A percentile compares a stretch with the other conserved stretches of the same genome.
These are phyloP conservation scores for Effrenium voratum DNA, from an alignment of 73 alveolate species.

Conservation along the genomic window DNA sequence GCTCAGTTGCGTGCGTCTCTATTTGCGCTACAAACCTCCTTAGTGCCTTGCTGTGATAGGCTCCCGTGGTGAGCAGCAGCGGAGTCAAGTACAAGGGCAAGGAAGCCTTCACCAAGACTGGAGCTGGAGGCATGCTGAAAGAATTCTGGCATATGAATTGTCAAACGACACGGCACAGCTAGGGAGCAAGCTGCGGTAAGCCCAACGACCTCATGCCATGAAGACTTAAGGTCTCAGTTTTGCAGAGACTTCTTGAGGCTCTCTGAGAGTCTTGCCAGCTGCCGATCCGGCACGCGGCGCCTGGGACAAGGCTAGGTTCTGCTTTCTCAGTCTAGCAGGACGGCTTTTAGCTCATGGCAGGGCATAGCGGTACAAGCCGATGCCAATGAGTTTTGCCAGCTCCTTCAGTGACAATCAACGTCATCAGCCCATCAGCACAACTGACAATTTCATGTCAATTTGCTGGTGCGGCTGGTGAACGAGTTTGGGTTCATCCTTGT, in stretches of 20 bases:
- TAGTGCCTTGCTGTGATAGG: not conserved
- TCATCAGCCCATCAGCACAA: too few relatives aligned
- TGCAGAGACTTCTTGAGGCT: too few relatives aligned
- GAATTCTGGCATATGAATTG: too few relatives aligned
- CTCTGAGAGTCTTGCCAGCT: too few relatives aligned
- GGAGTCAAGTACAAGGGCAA: conserved; percentile 52
- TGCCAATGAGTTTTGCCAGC: conserved; percentile 63
- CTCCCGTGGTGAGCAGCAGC: conserved; percentile 55
- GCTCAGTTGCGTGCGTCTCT: not conserved
- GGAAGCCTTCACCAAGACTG: not conserved
- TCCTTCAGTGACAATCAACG: not conserved
- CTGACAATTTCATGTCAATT: too few relatives aligned
- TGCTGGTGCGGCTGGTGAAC: too few relatives aligned
- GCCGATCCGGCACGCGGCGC: conserved; percentile 39
- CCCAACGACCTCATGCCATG: conserved; percentile 6
- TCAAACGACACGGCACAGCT: not conserved
- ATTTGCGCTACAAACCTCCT: not conserved
- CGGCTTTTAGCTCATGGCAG: not conserved
- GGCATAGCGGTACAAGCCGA: conserved; percentile 34
- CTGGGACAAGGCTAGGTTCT: not conserved
- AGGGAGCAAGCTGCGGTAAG: not conserved
- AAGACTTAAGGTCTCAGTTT: not conserved
- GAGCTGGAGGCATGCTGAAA: not conserved
- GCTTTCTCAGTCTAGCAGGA: not conserved
- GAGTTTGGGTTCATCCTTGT: too few relatives aligned